Evolutionary conservation across 1,139 yeast genomes (phyloP), one percentile per base, ranked within the genome.

Genomic region (Nakaseomyces uthaithaninus): DNA sequence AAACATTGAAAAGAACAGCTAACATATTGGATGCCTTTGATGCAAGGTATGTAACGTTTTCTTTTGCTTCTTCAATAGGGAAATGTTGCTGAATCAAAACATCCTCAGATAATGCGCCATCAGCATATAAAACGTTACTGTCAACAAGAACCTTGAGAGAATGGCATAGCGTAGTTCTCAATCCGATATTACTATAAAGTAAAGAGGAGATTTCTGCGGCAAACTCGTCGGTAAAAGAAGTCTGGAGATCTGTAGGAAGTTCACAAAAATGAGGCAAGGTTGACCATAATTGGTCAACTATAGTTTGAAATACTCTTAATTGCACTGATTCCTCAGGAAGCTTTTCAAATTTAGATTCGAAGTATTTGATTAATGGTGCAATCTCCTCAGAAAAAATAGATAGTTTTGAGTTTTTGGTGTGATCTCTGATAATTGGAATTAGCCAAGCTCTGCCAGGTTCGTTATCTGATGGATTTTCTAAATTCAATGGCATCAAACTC

Each of bases 211-310:
- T 67, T 36, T 71, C 65, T 40, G 89, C 75, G 5, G 96, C 95
- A 65, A 87, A 85, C 15, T 71, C 71, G 55, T 80, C 85, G 44
- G 76, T 75, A 55, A 89, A 86, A 0, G 84, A 68, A 4, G 56
- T 56, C 22, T 59, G 62, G 48, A 87, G 66, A 62, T 93, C 98
- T 28, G 67, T 69, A 27, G 97, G 95, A 53, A 89, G 71, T 57
- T 84, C 93, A 58, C 94, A 82, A 62, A 87, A 91, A 50, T 79
- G 82, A 12, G 98, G 96, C 45, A 91, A 67, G 46, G 89, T 69
- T 2, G 94, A 78, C 96, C 97, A 89, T 38, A 87, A 71, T 68
- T 91, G 99, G 57, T 85, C 95, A 36, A 83, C 67, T 40, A 91
- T 75, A 1, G 97, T 89, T 53, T 77, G 74, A 57, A 82, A 83